Evolutionary conservation across 2,329 filamentous ascomycete genomes (phyloP).

Genomic region (Fusarium tuaranense): DNA sequence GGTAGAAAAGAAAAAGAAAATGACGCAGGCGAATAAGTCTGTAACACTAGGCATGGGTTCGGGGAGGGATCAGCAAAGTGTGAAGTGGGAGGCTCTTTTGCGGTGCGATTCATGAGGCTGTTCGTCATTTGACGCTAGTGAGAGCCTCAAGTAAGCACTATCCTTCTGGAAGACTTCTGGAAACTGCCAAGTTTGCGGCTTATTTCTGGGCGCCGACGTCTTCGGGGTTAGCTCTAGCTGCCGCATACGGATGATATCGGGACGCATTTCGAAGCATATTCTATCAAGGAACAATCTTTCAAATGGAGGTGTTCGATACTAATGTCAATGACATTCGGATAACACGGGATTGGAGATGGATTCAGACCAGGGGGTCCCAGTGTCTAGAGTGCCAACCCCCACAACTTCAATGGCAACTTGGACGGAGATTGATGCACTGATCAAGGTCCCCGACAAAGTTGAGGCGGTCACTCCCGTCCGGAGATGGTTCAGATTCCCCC

Average conservation of each 20-base stretch:
- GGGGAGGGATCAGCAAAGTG: background rate
- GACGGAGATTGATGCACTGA: background rate
- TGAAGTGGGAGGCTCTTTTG: background rate
- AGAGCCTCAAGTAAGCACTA: background rate
- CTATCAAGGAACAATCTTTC: background rate
- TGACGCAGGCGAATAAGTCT: background rate
- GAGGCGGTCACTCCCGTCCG: background rate
- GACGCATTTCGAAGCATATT: background rate
- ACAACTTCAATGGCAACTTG: background rate
- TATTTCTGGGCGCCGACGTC: background rate
- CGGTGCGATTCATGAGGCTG: background rate
- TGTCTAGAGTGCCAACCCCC: background rate
- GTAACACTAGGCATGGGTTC: background rate
- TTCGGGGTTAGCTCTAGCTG: background rate
- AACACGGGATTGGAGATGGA: background rate
- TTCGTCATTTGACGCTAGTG: background rate
- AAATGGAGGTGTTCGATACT: background rate
- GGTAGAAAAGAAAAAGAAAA: constrained; percentile 16
- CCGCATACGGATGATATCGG: background rate
- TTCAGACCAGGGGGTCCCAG: background rate
- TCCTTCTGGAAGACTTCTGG: constrained; percentile 17
- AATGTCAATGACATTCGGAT: background rate
- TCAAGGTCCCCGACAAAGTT: background rate
- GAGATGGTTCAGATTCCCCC: background rate
- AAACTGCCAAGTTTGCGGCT: background rate